phyloP scores from a whole-genome alignment of 495 filamentous ascomycete species.

The Aspergillus carlsbadensis region DNA sequence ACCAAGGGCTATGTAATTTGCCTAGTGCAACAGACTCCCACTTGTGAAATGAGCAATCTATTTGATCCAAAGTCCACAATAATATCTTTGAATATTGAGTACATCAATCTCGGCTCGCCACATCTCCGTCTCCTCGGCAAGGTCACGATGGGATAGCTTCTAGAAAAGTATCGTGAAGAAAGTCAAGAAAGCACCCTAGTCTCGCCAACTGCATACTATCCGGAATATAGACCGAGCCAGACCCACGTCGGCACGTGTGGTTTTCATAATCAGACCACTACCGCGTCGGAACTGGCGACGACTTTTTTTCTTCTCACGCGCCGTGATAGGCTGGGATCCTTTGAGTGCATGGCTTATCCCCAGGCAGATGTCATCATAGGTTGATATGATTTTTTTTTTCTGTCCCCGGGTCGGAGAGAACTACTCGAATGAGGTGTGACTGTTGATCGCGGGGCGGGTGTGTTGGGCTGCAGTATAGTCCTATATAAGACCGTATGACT shows the following conservation, averaged over 20 bases:
- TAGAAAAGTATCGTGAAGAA: background rate
- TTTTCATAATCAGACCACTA: conserved; percentile 9
- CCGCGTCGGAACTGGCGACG: background rate
- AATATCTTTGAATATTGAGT: no score
- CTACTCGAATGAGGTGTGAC: background rate
- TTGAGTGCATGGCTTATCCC: background rate
- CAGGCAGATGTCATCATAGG: background rate
- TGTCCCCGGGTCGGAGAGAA: background rate
- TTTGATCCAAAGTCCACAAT: no score
- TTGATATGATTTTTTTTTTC: background rate
- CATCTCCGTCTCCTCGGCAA: background rate
- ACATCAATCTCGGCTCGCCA: background rate
- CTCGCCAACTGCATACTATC: no score
- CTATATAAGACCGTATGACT: conserved; percentile 24
- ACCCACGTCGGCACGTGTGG: background rate
- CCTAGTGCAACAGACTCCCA: no score
- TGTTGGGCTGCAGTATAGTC: background rate
- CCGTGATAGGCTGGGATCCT: background rate
- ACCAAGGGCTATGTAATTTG: no score
- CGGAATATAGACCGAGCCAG: background rate
- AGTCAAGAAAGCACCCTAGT: background rate
- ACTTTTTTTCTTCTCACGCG: background rate
- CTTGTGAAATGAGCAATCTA: no score
- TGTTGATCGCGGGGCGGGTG: background rate
- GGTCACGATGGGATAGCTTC: background rate